Base-by-base conservation (phyloP, 139 green algal genomes). In the Picochlorum costavermella region DNA sequence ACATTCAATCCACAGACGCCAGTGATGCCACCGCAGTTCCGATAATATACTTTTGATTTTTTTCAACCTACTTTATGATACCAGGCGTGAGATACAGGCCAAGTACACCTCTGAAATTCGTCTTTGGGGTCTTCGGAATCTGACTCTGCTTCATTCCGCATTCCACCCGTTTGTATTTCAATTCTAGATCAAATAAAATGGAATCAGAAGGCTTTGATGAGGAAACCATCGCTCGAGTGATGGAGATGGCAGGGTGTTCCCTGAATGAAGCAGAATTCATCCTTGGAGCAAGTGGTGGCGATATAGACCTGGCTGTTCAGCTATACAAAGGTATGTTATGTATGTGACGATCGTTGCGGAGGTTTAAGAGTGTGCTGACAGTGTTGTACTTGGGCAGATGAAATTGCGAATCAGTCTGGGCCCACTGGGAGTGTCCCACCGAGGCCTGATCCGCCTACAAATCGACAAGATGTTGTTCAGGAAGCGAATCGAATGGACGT, bases 1-100 rank as follows among this genome's bases (percentile, higher is more conserved):
- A 81, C 79, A 2, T 84, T 77, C 62, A 67, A 83, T 68, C 85
- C 85, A 12, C 60, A 73, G 11, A 81, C 73, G 1, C 86, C 85
- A 2, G 73, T 70, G 5, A 74, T 90, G 67, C 86, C 84, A 5
- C 82, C 86, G 12, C 77, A 75, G 12, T 88, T 90, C 73, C 63
- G 83, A 37, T 90, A 63, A 23, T 23, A 23, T 23, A 23, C 20
- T 23, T 23, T 23, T 23, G 0, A 23, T 23, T 23, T 23, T 23
- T 23, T 23, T 23, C 20, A 23, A 23, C 20, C 20, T 23, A 23
- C 20, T 23, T 23, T 23, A 23, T 23, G 20, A 23, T 23, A 23
- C 20, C 20, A 23, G 20, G 20, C 20, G 20, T 2, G 46, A 20
- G n/a, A 25, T 55, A 25, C n/a, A 25, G 17, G 17, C n/a, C 5